Percentiles rank a stretch among this genome's conserved stretches.
phyloP scores from a whole-genome alignment of 208 protist genomes.

The Trichomonas gallinae region DNA sequence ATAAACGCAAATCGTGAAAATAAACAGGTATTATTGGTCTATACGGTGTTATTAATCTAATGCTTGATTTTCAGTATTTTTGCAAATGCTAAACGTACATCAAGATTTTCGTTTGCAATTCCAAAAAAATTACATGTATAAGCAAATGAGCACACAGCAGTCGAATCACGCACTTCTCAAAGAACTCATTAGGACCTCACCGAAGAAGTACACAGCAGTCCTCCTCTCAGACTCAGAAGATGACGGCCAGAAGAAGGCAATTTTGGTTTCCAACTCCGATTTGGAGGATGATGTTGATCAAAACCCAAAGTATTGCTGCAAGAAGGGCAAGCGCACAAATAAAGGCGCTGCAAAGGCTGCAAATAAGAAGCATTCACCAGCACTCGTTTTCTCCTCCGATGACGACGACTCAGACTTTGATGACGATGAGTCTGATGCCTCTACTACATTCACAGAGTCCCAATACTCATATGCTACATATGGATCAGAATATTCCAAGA shows the following conservation, averaged over 20 bases:
- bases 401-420: background rate
- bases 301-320: background rate
- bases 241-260: background rate
- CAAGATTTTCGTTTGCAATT: background rate
- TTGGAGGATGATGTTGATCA: background rate
- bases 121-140: background rate
- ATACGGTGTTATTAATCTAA: too few relatives aligned
- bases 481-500: background rate
- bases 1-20: too few relatives aligned
- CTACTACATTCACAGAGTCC: background rate
- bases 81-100: background rate
- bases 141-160: background rate
- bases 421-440: background rate
- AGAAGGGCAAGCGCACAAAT: too few relatives aligned
- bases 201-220: background rate
- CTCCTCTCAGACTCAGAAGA: background rate
- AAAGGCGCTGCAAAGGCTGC: too few relatives aligned
- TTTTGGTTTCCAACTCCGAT: background rate
- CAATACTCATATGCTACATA: background rate
- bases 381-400: background rate
- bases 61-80: too few relatives aligned
- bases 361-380: background rate
- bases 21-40: too few relatives aligned
- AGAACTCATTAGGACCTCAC: background rate
- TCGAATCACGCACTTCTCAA: background rate